Evolutionary conservation across 441 rosid genomes (phyloP), one percentile per base, ranked within the genome.

Genomic region (Raphanus hybrid): DNA sequence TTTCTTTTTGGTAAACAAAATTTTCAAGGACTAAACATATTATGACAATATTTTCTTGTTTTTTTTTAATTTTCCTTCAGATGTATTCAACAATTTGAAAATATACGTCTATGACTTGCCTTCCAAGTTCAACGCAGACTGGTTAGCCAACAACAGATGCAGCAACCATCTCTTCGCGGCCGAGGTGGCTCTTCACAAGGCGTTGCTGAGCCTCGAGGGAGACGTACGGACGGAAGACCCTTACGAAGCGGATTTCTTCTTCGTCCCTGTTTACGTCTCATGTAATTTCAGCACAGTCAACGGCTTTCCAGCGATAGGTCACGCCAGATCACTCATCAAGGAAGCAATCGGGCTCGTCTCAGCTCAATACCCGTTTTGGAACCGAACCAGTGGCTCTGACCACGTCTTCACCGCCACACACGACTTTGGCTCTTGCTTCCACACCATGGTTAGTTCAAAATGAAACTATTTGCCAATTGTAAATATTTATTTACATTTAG

Each of bases 221-320:
- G 86, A 87, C 1, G 58, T 87, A 15, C 85, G 96, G 70, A 91
- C 99, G 0, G 64, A 87, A n/a, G 91, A 95, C 78, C 98, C 99
- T 0, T 79, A 84, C 54, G 89, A 91, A 72, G 99, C 98, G 0
- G 98, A 95, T 75, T 95, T 95, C 81, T 92, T 90, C 89, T 89
- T 91, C 57, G 92, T 95, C 8, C 98, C 99, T 0, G 91, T 95
- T 66, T 95, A 95, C 69, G 98, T 92, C 6, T 89, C 99, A 37
- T 95, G 98, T 84, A 95, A 95, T 62, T 95, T 95, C 85, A 92
- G 97, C 86, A 89, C 93, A 64, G 80, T 83, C 34, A 95, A 93
- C 69, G 98, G 98, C 14, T 95, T 95, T 85, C 98, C 99, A 0
- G 96, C 96, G 18, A 91, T 95, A 2, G 99, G 97, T 14, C 98